phyloP scores from a whole-genome alignment of 2,329 filamentous ascomycete species.

The Rhinocladiella similis region DNA sequence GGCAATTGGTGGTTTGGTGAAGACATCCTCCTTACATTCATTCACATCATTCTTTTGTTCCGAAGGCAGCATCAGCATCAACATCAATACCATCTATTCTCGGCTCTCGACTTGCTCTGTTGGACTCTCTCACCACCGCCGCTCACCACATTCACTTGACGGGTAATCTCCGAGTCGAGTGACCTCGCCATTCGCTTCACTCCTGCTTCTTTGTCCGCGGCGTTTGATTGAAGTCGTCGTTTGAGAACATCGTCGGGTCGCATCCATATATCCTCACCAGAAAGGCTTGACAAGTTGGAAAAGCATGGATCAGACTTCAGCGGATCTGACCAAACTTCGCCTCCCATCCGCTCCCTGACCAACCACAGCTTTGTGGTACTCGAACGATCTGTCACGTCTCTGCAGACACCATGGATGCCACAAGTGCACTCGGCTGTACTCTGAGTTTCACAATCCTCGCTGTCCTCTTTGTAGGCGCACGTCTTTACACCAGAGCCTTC shows the following conservation, averaged over 20 bases:
- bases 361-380: neutral
- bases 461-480: conserved; percentile 20
- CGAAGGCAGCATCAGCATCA: neutral
- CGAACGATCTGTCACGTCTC: neutral
- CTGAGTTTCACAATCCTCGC: neutral
- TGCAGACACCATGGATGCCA: too few relatives aligned
- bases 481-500: conserved; percentile 23
- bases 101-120: neutral
- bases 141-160: too few relatives aligned
- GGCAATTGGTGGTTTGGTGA: too few relatives aligned
- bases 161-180: too few relatives aligned
- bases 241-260: too few relatives aligned
- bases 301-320: neutral
- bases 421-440: neutral
- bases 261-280: too few relatives aligned
- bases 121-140: too few relatives aligned
- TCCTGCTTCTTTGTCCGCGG: too few relatives aligned
- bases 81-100: neutral
- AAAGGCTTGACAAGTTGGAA: neutral
- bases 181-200: too few relatives aligned
- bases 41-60: too few relatives aligned
- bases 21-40: too few relatives aligned
- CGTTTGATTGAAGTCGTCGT: too few relatives aligned
- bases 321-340: neutral
- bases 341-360: neutral